A percentile compares a stretch with the other conserved stretches of the same genome.
These are phyloP conservation scores for Pulveroboletus ravenelii DNA, from an alignment of 768 basidiomycete genomes.

Conservation along the genomic window DNA sequence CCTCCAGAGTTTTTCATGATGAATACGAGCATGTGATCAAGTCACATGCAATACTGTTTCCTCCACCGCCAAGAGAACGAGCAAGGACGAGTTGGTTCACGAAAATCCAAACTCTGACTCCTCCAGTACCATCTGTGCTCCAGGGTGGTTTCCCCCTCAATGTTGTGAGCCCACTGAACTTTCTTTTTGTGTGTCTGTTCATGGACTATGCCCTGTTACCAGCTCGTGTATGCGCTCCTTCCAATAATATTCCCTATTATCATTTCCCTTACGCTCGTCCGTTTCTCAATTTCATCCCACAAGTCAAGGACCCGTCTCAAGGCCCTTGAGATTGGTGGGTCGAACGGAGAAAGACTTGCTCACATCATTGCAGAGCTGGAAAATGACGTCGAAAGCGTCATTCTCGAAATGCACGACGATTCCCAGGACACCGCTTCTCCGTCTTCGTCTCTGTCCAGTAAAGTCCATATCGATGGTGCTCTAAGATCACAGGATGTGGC, in stretches of 20 bases:
- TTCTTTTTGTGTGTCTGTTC: not conserved
- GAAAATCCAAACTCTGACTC: slow-evolving; percentile 34
- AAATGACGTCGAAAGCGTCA: slow-evolving; percentile 52
- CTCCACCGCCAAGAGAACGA: slow-evolving; percentile 41
- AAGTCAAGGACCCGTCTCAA: slow-evolving; percentile 63
- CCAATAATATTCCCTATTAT: slow-evolving; percentile 64
- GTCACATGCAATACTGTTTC: slow-evolving; percentile 42
- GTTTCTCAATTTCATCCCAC: slow-evolving; percentile 53
- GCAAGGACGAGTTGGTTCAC: slow-evolving; percentile 39
- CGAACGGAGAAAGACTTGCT: slow-evolving; percentile 47
- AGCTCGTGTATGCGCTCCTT: slow-evolving; percentile 52
- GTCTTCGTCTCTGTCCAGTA: slow-evolving; percentile 4
- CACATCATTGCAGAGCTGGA: slow-evolving; percentile 58
- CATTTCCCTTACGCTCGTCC: slow-evolving; percentile 49
- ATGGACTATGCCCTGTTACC: slow-evolving; percentile 2
- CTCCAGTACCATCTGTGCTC: slow-evolving; percentile 54
- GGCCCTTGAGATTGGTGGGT: slow-evolving; percentile 53
- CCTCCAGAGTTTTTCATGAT: slow-evolving; percentile 48
- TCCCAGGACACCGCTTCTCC: slow-evolving; percentile 25
- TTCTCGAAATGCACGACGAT: slow-evolving; percentile 56
- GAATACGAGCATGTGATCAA: slow-evolving; percentile 55
- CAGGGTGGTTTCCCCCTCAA: slow-evolving; percentile 66
- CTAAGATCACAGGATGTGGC: not conserved
- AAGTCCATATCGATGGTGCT: not conserved
- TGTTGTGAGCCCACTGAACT: slow-evolving; percentile 42